Base-by-base conservation (phyloP, 2,329 filamentous ascomycete species). In the Setomelanomma holmii region DNA sequence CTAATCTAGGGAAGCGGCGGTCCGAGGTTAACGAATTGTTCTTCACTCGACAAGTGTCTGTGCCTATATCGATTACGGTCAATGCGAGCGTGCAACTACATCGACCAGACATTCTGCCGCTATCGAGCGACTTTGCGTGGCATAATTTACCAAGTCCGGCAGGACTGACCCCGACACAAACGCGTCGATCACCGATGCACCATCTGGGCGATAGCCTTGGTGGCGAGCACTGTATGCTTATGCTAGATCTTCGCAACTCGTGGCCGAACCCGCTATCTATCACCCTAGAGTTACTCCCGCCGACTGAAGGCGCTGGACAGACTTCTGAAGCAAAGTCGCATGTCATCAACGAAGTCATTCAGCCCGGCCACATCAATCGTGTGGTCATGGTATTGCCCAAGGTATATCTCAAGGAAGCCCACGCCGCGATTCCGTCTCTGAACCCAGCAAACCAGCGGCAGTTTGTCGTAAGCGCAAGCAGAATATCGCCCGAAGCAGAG, bases 81-180 rank as follows among this genome's bases (percentile, higher is more conserved):
- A 97, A 97, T 68, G 90, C 92, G 3, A 95, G 91, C 66, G 82
- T 97, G 21, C 91, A 97, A 67, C 80, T 97, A 8, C 83, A 87
- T 27, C 84, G 91, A 33, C 86, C 93, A 59, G 93, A 97, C 66
- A 82, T 96, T 16, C 75, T 95, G 27, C 87, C 91, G 1, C 82
- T 96, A 10, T 85, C 86, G 41, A 84, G 85, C 10, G 80, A 84
- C 42, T 85, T 95, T 45, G 88, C 89, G 1, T 33, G 16, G 33
- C 14, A 36, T 41, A 21, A 17, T 41, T 16, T 14, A 30, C 27
- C n/a, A n/a, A n/a, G n/a, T n/a, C n/a, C n/a, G n/a, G n/a, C n/a
- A n/a, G n/a, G n/a, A n/a, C n/a, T n/a, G n/a, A n/a, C n/a, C n/a
- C n/a, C n/a, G n/a, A n/a, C n/a, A n/a, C n/a, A n/a, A n/a, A n/a